phyloP scores from a whole-genome alignment of 192 early-diverging fungal species.

The Coemansia sp. region DNA sequence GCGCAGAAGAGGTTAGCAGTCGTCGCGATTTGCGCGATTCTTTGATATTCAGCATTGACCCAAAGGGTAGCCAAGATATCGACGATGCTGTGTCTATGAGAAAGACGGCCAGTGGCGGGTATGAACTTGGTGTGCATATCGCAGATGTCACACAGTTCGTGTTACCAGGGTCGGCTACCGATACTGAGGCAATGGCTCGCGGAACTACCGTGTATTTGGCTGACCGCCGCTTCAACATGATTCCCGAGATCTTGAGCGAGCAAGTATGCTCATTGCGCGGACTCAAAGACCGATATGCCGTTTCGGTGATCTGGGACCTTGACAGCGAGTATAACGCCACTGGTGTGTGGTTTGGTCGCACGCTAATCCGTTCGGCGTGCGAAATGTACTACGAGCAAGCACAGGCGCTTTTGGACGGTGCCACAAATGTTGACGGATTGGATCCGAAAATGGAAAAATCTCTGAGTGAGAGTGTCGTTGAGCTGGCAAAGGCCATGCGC shows the following conservation, averaged over 20 bases:
- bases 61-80: slow-evolving; percentile 78
- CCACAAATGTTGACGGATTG: slow-evolving; percentile 46
- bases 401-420: slow-evolving; percentile 69
- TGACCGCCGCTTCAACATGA: slow-evolving; percentile 82
- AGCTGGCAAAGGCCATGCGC: slow-evolving; percentile 61
- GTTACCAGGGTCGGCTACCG: slow-evolving; percentile 63
- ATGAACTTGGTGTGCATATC: slow-evolving; percentile 80
- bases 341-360: slow-evolving; percentile 73
- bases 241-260: slow-evolving; percentile 75
- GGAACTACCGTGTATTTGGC: slow-evolving; percentile 81
- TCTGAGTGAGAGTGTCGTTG: slow-evolving; percentile 51
- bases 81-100: slow-evolving; percentile 78
- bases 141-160: slow-evolving; percentile 79
- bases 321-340: slow-evolving; percentile 58
- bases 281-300: slow-evolving; percentile 69
- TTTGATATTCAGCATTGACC: slow-evolving; percentile 73
- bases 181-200: slow-evolving; percentile 71
- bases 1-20: slow-evolving; percentile 27
- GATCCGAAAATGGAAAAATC: slow-evolving; percentile 44
- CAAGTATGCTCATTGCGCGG: slow-evolving; percentile 72
- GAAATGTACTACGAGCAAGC: slow-evolving; percentile 82
- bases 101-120: slow-evolving; percentile 49
- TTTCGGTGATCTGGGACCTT: slow-evolving; percentile 74
- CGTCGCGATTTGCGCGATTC: slow-evolving; percentile 49
- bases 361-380: slow-evolving; percentile 72